Evolutionary conservation across 2,329 filamentous ascomycete species (phyloP), one percentile per base, ranked within the genome.

Genomic region (Tolypocladium ophioglossoides): DNA sequence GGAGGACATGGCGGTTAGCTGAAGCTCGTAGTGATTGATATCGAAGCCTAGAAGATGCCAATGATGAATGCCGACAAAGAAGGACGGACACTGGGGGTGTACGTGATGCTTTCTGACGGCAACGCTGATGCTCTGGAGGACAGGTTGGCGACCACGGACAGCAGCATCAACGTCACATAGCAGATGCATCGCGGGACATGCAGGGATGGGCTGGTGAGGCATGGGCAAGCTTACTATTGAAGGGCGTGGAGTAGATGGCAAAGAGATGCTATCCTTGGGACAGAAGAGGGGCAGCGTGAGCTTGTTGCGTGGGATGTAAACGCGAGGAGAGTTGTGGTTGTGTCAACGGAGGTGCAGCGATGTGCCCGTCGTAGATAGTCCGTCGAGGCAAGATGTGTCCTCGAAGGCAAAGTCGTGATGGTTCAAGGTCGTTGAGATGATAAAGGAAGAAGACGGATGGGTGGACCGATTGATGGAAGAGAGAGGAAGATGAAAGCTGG

Each of bases 211-310:
- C 53, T 34, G 50, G 41, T 50, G 50, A 51, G 41, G 20, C 53
- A 14, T 49, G 52, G 49, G 40, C 47, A 52, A 51, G 57, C 57
- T 56, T 55, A 57, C 56, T 57, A 27, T 59, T 59, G 55, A 54
- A 37, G 48, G 48, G 52, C 24, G 35, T 44, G 50, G 50, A n/a
- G 53, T 41, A 22, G 49, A 34, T 8, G 41, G 37, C 14, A 44
- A 20, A 39, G 1, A 22, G n/a, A 32, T 32, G 41, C 6, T 32
- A 32, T n/a, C 10, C 24, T 27, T 30, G 32, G n/a, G 34, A n/a
- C 5, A n/a, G 38, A 22, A 52, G 50, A 46, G 38, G 50, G 32
- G 35, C 10, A 30, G 35, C 22, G 16, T 24, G 34, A 51, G 49
- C 44, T 40, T 46, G 34, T 54, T 52, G 51, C 2, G 49, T 10